Evolutionary conservation across 306 rosid species (phyloP), one percentile per base, ranked within the genome.

Genomic region (Inga leiocalycina): DNA sequence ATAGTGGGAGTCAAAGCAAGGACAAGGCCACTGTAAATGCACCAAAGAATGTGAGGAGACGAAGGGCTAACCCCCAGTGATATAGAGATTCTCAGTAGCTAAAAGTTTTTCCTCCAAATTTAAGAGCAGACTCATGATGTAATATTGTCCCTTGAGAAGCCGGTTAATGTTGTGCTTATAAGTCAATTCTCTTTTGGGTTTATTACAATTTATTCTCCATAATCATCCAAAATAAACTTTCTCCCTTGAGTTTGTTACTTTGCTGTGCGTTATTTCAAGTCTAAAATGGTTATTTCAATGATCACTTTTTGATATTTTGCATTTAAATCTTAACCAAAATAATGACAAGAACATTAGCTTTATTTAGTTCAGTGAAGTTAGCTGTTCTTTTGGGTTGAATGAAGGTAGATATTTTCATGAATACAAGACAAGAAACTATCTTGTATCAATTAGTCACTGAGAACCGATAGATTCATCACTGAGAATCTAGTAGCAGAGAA

Each of bases 61-160:
- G 81, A 82, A 88, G 80, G 78, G 73, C 83, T 76, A 88, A 76
- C 37, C 82, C 88, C 2, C 65, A 83, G 68, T 88, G 82, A 85
- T 32, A 51, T 71, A 19, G 74, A 71, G 78, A 76, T 35, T 70
- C 49, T 64, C 37, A 81, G 73, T 43, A 51, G 27, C 71, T 34
- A 49, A 71, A 65, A 8, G 24, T 41, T 27, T 43, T 8, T 17
- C 41, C 70, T 7, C 71, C 43, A 43, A 43, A 11, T 52, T 34
- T 54, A 48, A 49, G 52, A 37, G 75, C 41, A 79, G 52, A 68
- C 32, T 79, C 5, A 68, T 48, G 11, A 11, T 74, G 79, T 46
- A 62, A 62, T 61, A 48, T 57, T 44, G 11, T 80, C 51, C 74
- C 56, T 59, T 30, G 59, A 69, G 65, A 59, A 44, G 59, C 48